Conservation (phyloP, 257 asterid species). For the Voacanga thouarsii region DNA sequence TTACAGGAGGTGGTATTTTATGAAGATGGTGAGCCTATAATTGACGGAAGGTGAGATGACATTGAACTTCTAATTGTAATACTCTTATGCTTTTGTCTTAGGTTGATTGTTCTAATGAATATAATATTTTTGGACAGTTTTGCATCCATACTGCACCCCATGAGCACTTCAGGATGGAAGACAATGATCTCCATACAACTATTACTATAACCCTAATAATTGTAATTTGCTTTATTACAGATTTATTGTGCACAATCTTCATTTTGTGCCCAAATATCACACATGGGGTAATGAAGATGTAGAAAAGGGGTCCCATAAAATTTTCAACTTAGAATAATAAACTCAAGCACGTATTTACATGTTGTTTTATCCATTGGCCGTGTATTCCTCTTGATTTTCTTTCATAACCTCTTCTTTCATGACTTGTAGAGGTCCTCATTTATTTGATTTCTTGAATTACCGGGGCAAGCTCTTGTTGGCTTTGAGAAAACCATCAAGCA, state of each 20-base stretch:
- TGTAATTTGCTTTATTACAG: background rate
- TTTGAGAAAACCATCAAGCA: conserved; percentile 83
- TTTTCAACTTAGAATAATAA: background rate
- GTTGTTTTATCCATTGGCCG: no score
- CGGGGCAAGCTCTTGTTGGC: conserved; percentile 97
- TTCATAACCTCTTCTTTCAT: background rate
- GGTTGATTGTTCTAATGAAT: conserved; percentile 17
- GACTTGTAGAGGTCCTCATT: background rate
- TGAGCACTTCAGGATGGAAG: conserved; percentile 81
- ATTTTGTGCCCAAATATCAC: background rate
- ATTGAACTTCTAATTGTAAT: conserved; percentile 6
- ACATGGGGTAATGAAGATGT: background rate
- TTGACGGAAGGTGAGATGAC: conserved; percentile 83
- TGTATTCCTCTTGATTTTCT: background rate
- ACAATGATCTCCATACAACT: conserved; percentile 75
- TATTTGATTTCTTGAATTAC: conserved; percentile 3
- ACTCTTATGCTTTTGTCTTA: background rate
- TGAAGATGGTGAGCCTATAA: no score
- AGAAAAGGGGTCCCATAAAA: background rate
- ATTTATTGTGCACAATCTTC: background rate
- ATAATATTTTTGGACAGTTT: conserved; percentile 47
- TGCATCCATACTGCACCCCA: conserved; percentile 90
- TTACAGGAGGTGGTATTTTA: no score
- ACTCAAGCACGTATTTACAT: background rate
- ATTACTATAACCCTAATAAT: conserved; percentile 83